Base-by-base conservation (phyloP, 2,329 filamentous ascomycete genomes). In the Colletotrichum sp. region DNA sequence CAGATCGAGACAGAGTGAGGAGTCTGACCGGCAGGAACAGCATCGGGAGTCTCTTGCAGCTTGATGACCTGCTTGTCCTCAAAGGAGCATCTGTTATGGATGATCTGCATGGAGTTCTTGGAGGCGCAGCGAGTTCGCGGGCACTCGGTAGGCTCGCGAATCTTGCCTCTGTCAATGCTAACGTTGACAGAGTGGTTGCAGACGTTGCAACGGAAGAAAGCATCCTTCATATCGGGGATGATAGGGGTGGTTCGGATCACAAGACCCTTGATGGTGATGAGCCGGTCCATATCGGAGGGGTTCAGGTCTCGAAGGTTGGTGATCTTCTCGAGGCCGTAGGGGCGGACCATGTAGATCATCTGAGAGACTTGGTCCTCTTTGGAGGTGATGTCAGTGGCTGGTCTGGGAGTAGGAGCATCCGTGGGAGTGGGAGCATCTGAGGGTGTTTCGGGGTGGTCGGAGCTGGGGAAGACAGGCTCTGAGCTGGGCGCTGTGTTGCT, bases 1-100 rank as follows among this genome's bases (percentile, higher is more conserved):
- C 96, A 98, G 66, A 99, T 92, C 1, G 96, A 98, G 30, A 99
- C 97, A 0, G 96, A 98, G 85, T 99, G 97, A 16, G 97, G 97
- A 24, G 97, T 99, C 86, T 99, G 97, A 21, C 97, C 97, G 79
- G 98, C 94, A 65, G 97, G 97, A 21, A 99, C 94, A 49, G 93
- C 95, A 84, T 99, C 97, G 0, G 97, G 97, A 0, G 97, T 99
- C 85, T 99, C 97, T 85, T 99, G 97, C 55, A 99, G 89, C 85
- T 99, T 99, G 87, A 99, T 98, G 76, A 99, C 95, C 84, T 99
- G 97, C 88, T 99, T 99, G 84, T 99, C 97, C 71, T 96, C 94
- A 81, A 99, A 99, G 10, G 92, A 91, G 80, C 96, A 99, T 76
- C 97, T 93, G 85, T 99, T 99, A 88, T 99, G 97, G 24, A 99